Base-by-base conservation (phyloP, 805 yeast genomes). In the Lachancea dasiensis region DNA sequence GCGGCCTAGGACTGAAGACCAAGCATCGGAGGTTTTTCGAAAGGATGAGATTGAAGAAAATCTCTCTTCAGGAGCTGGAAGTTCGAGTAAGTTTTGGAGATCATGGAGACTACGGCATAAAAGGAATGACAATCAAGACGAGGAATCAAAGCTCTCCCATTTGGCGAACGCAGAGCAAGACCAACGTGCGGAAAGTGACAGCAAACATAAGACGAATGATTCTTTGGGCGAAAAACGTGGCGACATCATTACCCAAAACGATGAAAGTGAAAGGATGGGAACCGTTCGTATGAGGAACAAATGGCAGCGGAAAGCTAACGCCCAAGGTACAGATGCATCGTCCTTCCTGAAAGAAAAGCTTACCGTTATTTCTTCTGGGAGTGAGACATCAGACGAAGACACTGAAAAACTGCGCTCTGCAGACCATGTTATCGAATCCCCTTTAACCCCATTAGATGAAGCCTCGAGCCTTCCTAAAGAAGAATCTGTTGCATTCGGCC, bases 241-340 rank as follows among this genome's bases (percentile, higher is more conserved):
- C n/a, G n/a, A n/a, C n/a, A n/a, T n/a, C n/a, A n/a, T n/a, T n/a
- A n/a, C n/a, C n/a, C n/a, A n/a, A n/a, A n/a, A n/a, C n/a, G n/a
- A n/a, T n/a, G n/a, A n/a, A n/a, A n/a, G n/a, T n/a, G n/a, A n/a
- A n/a, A n/a, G n/a, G n/a, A n/a, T n/a, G n/a, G n/a, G n/a, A n/a
- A n/a, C n/a, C n/a, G n/a, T n/a, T 5, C 17, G 30, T 13, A 4
- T 5, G 30, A 9, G n/a, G n/a, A 18, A 27, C 6, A 18, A 15
- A 11, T 9, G 32, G 22, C 20, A 29, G n/a, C 22, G 21, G 6
- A 36, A 38, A 27, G 48, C 49, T 27, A 37, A 40, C 18, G 34
- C 52, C 19, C 47, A 49, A 26, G 45, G 51, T 2, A 16, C 47
- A 19, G 51, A 40, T 14, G 45, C 50, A 32, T 51, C 48, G 3